These are phyloP conservation scores for Coemansia asiatica DNA, from an alignment of 192 early-diverging fungal genomes.

Conservation along the genomic window DNA sequence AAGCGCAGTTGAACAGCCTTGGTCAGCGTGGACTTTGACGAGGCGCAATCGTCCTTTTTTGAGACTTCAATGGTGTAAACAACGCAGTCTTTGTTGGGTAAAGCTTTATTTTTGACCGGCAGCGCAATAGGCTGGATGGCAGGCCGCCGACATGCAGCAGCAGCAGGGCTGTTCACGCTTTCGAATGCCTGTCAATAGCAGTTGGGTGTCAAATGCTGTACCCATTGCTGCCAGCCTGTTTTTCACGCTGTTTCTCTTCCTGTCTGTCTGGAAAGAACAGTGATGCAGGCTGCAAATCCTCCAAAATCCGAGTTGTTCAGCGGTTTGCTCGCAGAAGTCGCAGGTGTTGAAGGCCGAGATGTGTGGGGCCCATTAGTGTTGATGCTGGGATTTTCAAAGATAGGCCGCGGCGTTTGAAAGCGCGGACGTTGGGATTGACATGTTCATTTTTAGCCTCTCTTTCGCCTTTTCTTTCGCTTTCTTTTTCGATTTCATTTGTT, in stretches of 20 bases:
- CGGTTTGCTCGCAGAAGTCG: not conserved
- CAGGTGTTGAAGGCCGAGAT: not conserved
- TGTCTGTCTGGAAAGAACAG: not conserved
- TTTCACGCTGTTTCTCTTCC: not conserved
- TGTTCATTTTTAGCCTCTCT: not conserved
- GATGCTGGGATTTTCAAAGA: not conserved
- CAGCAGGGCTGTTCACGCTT: conserved; percentile 3
- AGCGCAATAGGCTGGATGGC: not conserved
- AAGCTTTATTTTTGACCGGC: not conserved
- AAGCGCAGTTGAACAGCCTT: not conserved
- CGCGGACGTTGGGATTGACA: conserved; percentile 1
- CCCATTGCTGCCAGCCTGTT: not conserved
- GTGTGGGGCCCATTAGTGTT: not conserved
- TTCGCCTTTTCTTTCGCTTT: not conserved
- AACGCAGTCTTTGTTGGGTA: conserved; percentile 7
- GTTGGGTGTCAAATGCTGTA: not conserved
- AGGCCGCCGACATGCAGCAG: conserved; percentile 6
- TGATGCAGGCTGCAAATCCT: not conserved
- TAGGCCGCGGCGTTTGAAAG: conserved; percentile 5
- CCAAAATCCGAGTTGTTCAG: not conserved
- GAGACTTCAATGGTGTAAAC: not conserved
- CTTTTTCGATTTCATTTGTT: not conserved
- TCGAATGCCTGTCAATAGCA: conserved; percentile 6
- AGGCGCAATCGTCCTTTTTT: not conserved
- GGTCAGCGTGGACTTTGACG: conserved; percentile 2